Evolutionary conservation across 768 basidiomycete genomes (phyloP), one percentile per base, ranked within the genome.

Genomic region (Pleurotus pulmonarius): DNA sequence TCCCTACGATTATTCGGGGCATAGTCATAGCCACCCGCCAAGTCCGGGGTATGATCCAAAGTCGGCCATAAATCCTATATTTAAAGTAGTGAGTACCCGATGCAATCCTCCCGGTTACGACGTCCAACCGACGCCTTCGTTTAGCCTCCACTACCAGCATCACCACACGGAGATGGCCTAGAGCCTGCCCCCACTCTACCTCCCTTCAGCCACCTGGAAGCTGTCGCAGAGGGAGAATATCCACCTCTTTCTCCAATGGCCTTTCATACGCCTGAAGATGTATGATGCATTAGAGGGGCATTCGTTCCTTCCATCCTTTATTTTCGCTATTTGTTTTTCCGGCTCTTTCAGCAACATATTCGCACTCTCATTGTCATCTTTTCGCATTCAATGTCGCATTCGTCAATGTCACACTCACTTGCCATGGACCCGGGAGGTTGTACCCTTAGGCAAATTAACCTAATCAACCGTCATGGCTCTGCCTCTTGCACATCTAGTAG

Each of bases 1-100:
- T 67, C 77, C 82, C 18, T 80, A 76, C 63, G 85, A 87, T 56
- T 69, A 78, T 63, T 74, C 79, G 64, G 77, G 78, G 37, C 77
- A 78, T 57, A 49, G 65, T 76, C 77, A 52, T 78, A 81, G 80
- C 46, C 80, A 83, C 63, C 83, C 86, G 15, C 80, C 86, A 49
- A 84, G 82, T 61, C 80, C 87, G 37, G 78, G 78, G 46, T 71
- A 79, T 53, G 82, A 81, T 13, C 78, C 88, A 38, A 86, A 85
- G 66, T 82, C 85, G 46, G 80, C 78, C 34, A 89, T 92, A 65
- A 91, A 93, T 69, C 89, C 91, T 25, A 92, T 92, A 68, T 93
- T 93, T 78, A 87, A 90, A 82, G 90, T 93, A 76, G 91, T 92
- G 74, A 77, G 91, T 83, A 71, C 59, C 65, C 22, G n/a, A 15